A percentile compares a stretch with the other conserved stretches of the same genome.
Conservation (phyloP, 352 stramenopile genomes). For the Pythium chondricola region DNA sequence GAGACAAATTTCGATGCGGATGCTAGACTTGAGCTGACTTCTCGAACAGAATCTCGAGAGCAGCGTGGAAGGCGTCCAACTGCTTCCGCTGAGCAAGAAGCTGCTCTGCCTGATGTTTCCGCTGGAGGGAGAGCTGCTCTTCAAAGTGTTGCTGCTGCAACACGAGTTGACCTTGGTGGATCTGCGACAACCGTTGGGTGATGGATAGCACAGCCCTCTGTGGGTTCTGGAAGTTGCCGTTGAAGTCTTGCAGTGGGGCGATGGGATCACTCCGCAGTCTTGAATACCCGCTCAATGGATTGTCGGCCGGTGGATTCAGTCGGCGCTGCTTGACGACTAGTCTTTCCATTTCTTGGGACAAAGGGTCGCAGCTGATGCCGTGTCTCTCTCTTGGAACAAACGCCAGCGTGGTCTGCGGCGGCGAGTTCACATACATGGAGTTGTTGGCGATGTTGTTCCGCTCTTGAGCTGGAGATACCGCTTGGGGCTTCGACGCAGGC, state of each 20-base stretch:
- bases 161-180: constrained; percentile 5
- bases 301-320: too few relatives aligned
- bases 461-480: background rate
- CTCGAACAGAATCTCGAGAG: background rate
- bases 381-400: background rate
- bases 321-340: too few relatives aligned
- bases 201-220: background rate
- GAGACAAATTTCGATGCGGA: too few relatives aligned
- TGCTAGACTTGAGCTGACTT: too few relatives aligned
- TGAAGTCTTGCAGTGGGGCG: background rate
- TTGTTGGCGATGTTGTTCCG: too few relatives aligned
- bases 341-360: too few relatives aligned
- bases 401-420: background rate
- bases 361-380: too few relatives aligned
- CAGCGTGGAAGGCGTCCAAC: constrained; percentile 2
- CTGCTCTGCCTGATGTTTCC: constrained; percentile 9
- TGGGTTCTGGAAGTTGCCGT: background rate
- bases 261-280: too few relatives aligned
- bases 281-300: too few relatives aligned
- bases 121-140: constrained; percentile 7
- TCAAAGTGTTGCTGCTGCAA: constrained; percentile 14
- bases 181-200: background rate
- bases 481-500: background rate
- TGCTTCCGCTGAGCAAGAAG: constrained; percentile 11
- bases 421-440: too few relatives aligned